Evolutionary conservation across 2,329 filamentous ascomycete species (phyloP).

Genomic region (Macrophomina phaseolina): DNA sequence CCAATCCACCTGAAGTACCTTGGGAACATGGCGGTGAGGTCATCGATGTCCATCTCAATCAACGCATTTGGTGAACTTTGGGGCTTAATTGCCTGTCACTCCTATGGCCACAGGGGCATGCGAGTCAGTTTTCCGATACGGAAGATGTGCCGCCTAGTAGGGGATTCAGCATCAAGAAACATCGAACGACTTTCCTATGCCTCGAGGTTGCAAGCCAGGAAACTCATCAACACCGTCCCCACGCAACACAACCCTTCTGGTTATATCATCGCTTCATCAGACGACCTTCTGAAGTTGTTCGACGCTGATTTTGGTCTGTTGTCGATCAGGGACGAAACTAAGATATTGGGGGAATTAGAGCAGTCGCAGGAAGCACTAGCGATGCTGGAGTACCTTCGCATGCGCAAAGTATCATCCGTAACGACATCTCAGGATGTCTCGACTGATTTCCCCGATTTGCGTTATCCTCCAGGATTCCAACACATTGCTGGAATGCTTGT

Average conservation of each 20-base stretch:
- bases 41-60: constrained; percentile 93
- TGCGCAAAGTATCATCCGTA: constrained; percentile 76
- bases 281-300: constrained; percentile 82
- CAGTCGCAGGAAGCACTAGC: constrained; percentile 83
- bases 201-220: constrained; percentile 81
- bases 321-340: constrained; percentile 87
- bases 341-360: constrained; percentile 76
- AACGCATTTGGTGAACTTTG: constrained; percentile 85
- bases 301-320: constrained; percentile 86
- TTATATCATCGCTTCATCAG: constrained; percentile 88
- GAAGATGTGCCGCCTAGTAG: constrained; percentile 88
- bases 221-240: constrained; percentile 84
- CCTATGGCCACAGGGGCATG: constrained; percentile 79
- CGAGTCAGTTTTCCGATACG: constrained; percentile 89
- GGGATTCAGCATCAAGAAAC: constrained; percentile 83
- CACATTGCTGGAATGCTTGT: constrained; percentile 79
- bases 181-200: constrained; percentile 88
- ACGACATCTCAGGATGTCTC: constrained; percentile 77
- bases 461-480: constrained; percentile 79
- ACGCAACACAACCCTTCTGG: constrained; percentile 83
- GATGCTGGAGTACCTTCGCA: constrained; percentile 81
- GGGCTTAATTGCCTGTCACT: constrained; percentile 87
- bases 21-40: constrained; percentile 86
- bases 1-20: constrained; percentile 90
- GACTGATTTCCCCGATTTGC: constrained; percentile 79